Conservation (phyloP, 805 yeast genomes). For the Ogataea paraovalis region DNA sequence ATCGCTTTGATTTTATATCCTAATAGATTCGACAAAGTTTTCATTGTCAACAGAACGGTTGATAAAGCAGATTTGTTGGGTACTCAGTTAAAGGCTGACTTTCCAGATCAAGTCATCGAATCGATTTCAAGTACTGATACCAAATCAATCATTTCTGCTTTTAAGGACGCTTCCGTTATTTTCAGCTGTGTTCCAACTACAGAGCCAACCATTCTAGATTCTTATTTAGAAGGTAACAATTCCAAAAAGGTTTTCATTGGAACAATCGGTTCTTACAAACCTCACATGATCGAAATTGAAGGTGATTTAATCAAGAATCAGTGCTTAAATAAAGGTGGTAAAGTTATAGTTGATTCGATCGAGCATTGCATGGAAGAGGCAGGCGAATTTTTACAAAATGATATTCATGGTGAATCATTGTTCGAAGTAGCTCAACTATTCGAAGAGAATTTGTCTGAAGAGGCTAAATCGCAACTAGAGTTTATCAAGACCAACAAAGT, state of each 20-base stretch:
- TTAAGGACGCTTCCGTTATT: slow-evolving; percentile 42
- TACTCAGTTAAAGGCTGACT: slow-evolving; percentile 30
- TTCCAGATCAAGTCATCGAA: slow-evolving; percentile 25
- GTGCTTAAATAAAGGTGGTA: slow-evolving; percentile 33
- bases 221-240: slow-evolving; percentile 25
- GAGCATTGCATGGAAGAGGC: slow-evolving; percentile 57
- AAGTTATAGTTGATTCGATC: slow-evolving; percentile 56
- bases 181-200: slow-evolving; percentile 62
- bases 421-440: slow-evolving; percentile 44
- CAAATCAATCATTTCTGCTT: slow-evolving; percentile 20
- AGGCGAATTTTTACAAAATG: slow-evolving; percentile 55
- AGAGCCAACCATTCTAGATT: slow-evolving; percentile 38
- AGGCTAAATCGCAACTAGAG: slow-evolving; percentile 8
- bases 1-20: slow-evolving; percentile 40
- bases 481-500: slow-evolving; percentile 28
- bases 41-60: slow-evolving; percentile 42
- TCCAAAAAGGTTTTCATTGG: slow-evolving; percentile 40
- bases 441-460: slow-evolving; percentile 1
- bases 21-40: slow-evolving; percentile 34
- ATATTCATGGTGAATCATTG: slow-evolving; percentile 35
- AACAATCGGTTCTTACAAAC: slow-evolving; percentile 64
- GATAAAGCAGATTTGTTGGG: slow-evolving; percentile 35
- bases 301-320: slow-evolving; percentile 34
- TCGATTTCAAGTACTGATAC: slow-evolving; percentile 17
- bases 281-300: slow-evolving; percentile 63